Evolutionary conservation across 345 rosid genomes (phyloP).

Genomic region (Citrus medica): DNA sequence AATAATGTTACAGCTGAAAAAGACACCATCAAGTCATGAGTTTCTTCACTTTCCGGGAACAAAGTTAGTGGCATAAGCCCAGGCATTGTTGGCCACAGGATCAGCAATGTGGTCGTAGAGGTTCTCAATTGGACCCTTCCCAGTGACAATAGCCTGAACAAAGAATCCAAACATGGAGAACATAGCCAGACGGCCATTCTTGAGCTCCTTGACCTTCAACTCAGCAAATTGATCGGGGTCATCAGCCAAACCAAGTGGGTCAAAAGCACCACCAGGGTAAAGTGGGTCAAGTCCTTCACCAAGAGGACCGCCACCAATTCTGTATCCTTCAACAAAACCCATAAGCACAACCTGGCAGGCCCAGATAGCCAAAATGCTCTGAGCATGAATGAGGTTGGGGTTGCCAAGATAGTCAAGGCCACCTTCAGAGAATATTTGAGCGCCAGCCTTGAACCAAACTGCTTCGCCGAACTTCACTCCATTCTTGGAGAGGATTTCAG

Average conservation of each 20-base stretch:
- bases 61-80: constrained; percentile 98
- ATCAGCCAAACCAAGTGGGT: constrained; percentile 84
- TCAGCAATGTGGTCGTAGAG: constrained; percentile 83
- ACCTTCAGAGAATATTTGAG: constrained; percentile 93
- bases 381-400: constrained; percentile 93
- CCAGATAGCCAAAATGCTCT: constrained; percentile 97
- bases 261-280: constrained; percentile 96
- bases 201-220: constrained; percentile 91
- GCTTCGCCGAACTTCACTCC: constrained; percentile 93
- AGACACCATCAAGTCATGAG: background rate
- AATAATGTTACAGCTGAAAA: constrained; percentile 8
- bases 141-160: constrained; percentile 92
- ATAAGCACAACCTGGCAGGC: constrained; percentile 90
- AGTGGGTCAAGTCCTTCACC: constrained; percentile 96
- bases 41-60: constrained; percentile 79
- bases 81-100: constrained; percentile 89
- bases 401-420: constrained; percentile 95
- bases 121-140: constrained; percentile 96
- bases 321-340: constrained; percentile 94
- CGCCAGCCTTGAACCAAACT: constrained; percentile 95
- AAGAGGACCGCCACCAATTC: constrained; percentile 93
- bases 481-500: constrained; percentile 75
- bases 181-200: constrained; percentile 94
- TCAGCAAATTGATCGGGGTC: constrained; percentile 96
- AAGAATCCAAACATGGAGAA: constrained; percentile 96